Evolutionary conservation across 306 rosid species (phyloP), one percentile per base, ranked within the genome.

Genomic region (Trifolium repens): DNA sequence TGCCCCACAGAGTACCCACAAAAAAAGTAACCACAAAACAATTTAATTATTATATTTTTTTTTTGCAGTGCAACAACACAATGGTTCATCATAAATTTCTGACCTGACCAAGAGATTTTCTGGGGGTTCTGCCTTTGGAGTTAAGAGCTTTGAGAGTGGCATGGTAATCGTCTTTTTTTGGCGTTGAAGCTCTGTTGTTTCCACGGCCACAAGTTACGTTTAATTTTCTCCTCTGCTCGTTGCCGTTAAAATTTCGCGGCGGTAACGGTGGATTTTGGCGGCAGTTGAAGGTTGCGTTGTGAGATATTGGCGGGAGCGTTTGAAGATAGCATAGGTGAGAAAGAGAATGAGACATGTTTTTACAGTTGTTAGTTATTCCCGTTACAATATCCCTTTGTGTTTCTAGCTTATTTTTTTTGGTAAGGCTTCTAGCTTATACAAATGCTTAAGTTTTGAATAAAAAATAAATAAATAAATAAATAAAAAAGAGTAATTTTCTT

Each of bases 61-160:
- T 22, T 22, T 22, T 22, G 24, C 60, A 40, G 59, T 14, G 8
- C 5, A 15, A n/a, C 59, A 77, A 49, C 72, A 2, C 10, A 65
- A 47, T 19, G 35, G 42, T 35, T 63, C 7, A 14, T 44, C 73
- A 9, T 9, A 35, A 76, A 68, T n/a, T 40, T 69, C 47, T 47
- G 4, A 90, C 99, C 99, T 92, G 96, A 77, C 93, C 97, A 9
- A 94, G 91, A 27, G 97, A 90, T 85, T 94, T 92, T 79, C 92
- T 85, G 12, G 97, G 99, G 68, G 83, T 72, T 49, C 97, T 93
- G 46, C 91, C 96, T 81, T 76, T 90, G 79, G 98, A 91, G 82
- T 90, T 90, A 80, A 94, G 98, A 84, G 97, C 96, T 83, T 37
- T 85, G 71, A 91, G 86, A 62, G 91, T 91, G 79, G 83, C 84